Percentiles rank a stretch among this genome's conserved stretches.
Conservation (phyloP, 257 asterid species). For the Nicotiana knightiana region DNA sequence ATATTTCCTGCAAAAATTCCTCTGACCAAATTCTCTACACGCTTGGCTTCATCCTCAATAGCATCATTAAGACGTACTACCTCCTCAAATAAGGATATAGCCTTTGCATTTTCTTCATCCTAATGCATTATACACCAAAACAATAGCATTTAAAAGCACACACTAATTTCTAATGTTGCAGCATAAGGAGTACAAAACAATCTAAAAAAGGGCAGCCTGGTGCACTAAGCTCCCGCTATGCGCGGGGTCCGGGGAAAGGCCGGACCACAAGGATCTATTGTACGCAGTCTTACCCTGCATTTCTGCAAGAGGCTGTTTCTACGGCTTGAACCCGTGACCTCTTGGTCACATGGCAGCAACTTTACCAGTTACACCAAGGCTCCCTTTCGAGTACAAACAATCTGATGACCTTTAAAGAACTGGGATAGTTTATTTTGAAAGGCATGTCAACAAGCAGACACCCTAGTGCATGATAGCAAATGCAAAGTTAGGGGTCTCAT, state of each 20-base stretch:
- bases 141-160: neutral
- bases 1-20: slow-evolving; percentile 99
- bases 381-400: neutral
- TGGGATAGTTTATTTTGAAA: neutral
- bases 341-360: too few species aligned
- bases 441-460: neutral
- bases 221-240: too few species aligned
- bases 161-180: neutral
- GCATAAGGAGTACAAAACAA: neutral
- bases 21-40: slow-evolving; percentile 68
- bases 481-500: neutral
- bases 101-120: slow-evolving; percentile 97
- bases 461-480: neutral
- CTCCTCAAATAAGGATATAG: slow-evolving; percentile 72
- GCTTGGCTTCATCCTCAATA: slow-evolving; percentile 60
- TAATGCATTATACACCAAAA: slow-evolving; percentile 17
- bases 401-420: neutral
- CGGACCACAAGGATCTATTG: too few species aligned
- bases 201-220: too few species aligned
- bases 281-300: too few species aligned
- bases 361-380: too few species aligned
- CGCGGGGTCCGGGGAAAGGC: too few species aligned
- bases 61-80: slow-evolving; percentile 73
- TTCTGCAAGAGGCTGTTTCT: too few species aligned
- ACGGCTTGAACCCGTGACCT: too few species aligned